Base-by-base conservation (phyloP, 345 rosid species). In the Aurinia saxatilis region DNA sequence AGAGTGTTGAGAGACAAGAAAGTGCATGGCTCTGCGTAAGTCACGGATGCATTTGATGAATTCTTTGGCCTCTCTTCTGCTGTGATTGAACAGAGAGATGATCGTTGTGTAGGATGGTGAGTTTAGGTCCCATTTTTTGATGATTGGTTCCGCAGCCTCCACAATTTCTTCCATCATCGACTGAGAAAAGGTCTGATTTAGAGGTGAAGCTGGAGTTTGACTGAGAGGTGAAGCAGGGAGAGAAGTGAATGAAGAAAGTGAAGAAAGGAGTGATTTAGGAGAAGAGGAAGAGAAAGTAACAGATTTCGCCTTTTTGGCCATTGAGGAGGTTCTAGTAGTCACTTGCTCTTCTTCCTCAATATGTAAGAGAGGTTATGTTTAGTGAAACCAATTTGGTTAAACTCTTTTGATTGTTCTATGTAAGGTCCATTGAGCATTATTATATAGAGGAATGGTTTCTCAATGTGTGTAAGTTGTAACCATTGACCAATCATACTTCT, bases 1-100 rank as follows among this genome's bases (percentile, higher is more conserved):
- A 4, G 86, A 59, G 39, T 68, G 54, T 13, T 73, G 62, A 13
- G 86, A 76, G 54, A 77, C 66, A 0, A 81, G 68, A 39, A 64
- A 68, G 44, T 81, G 82, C 96, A 91, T 91, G 9, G 85, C 77
- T 36, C 11, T 63, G 9, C 79, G 80, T 50, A 91, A 73, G 49
- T 65, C 79, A 5, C 50, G 60, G 53, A 86, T 71, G 16, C 65
- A 46, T 59, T 47, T 60, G 30, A 91, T 70, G 66, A 69, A 84
- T 35, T 73, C 72, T 55, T 56, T 77, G 35, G 91, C 83, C 34
- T 88, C 91, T 12, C 67, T 65, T 57, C 82, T 64, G 58, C 71
- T 55, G 8, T 70, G 63, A 14, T 60, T 64, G 62, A 79, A 83
- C 50, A 84, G 66, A 21, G 73, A 74, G 41, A 49, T 51, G 52